Percentiles rank a stretch among this genome's conserved stretches.
phyloP scores from a whole-genome alignment of 305 asterid genomes.

The Lippia alba region DNA sequence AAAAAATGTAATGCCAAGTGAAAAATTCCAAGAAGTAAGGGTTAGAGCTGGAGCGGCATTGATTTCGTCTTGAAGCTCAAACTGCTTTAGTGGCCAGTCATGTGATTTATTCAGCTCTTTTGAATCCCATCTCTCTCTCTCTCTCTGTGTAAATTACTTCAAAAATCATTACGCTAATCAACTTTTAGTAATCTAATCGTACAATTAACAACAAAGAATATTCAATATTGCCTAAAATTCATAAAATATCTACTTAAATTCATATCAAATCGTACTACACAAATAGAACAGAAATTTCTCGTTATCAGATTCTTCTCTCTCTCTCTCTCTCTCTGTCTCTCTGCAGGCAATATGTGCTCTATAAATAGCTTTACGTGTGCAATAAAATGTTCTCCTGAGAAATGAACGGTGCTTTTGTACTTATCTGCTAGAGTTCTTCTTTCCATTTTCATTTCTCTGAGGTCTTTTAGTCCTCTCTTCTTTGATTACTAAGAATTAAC shows the following conservation, averaged over 20 bases:
- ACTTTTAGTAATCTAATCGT: neutral
- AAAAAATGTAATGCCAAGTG: conserved; percentile 21
- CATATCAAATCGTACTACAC: neutral
- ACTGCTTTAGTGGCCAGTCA: conserved; percentile 50
- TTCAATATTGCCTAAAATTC: neutral
- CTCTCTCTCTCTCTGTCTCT: conserved; percentile 1
- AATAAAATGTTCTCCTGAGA: conserved; percentile 9
- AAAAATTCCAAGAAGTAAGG: conserved; percentile 30
- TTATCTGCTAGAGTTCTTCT: neutral
- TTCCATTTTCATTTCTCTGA: conserved; percentile 38
- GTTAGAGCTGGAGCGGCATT: conserved; percentile 36
- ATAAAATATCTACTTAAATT: neutral
- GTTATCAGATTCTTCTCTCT: neutral
- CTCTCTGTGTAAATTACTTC: no score
- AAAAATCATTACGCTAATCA: neutral
- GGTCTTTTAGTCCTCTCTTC: conserved; percentile 24
- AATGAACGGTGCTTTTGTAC: conserved; percentile 19
- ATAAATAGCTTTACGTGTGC: neutral
- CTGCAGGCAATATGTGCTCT: neutral
- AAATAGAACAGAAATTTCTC: neutral
- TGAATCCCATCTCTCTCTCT: conserved; percentile 19
- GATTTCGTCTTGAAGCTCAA: conserved; percentile 39
- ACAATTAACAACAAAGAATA: neutral
- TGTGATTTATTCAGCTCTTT: conserved; percentile 58
- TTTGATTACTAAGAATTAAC: neutral